phyloP scores from a whole-genome alignment of 768 basidiomycete species.

The Boletus rubroflammeus region DNA sequence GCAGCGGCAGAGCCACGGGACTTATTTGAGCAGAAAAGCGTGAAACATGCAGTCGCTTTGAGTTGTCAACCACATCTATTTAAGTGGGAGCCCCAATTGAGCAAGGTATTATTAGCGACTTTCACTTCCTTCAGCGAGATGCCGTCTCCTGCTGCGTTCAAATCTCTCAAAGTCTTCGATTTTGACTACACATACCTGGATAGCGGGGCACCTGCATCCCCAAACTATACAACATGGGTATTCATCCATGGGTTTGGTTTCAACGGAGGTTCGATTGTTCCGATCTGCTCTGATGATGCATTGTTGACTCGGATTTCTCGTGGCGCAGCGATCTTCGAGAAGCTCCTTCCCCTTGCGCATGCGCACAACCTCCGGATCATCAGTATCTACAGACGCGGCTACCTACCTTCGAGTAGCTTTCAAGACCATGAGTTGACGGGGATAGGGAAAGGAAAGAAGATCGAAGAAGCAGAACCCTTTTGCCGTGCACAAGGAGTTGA shows the following conservation, averaged over 20 bases:
- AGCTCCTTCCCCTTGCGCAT: slow-evolving; percentile 21
- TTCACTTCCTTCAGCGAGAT: neutral
- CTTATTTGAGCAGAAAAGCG: too few species aligned
- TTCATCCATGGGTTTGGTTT: slow-evolving; percentile 21
- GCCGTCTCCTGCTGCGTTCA: neutral
- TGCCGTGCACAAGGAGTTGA: slow-evolving; percentile 17
- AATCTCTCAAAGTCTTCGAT: slow-evolving; percentile 13
- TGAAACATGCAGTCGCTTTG: too few species aligned
- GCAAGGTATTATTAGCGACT: too few species aligned
- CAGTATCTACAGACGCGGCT: slow-evolving; percentile 27
- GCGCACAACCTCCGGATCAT: slow-evolving; percentile 21
- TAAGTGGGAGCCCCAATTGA: too few species aligned
- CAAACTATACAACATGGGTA: slow-evolving; percentile 21
- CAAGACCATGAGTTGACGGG: slow-evolving; percentile 4
- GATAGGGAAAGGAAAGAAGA: slow-evolving; percentile 16
- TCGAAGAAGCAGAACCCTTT: slow-evolving; percentile 14
- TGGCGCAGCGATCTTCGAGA: slow-evolving; percentile 10
- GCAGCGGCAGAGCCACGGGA: too few species aligned
- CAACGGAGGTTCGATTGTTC: slow-evolving; percentile 15
- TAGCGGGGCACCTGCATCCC: slow-evolving; percentile 17
- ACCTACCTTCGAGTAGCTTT: slow-evolving; percentile 25
- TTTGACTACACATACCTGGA: slow-evolving; percentile 22
- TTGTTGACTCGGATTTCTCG: neutral
- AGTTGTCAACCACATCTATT: too few species aligned
- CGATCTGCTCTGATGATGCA: neutral